These are phyloP conservation scores for Conticribra weissflogii DNA, from an alignment of 108 stramenopile species.

Conservation along the genomic window DNA sequence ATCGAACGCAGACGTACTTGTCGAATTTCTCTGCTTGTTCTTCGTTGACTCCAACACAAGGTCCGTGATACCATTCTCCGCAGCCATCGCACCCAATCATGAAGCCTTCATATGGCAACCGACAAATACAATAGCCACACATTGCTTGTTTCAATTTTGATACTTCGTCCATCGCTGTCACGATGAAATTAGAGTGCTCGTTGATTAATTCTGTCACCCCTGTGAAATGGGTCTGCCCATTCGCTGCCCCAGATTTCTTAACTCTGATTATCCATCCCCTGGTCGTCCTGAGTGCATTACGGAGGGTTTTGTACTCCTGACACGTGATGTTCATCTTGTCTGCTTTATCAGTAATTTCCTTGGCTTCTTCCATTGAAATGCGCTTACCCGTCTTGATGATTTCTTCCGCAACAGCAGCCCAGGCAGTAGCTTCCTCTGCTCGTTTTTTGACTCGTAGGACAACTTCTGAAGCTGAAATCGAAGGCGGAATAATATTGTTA, in stretches of 20 bases:
- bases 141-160: conserved; percentile 62
- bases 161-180: conserved; percentile 74
- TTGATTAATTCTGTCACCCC: conserved; percentile 60
- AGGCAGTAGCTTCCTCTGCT: conserved; percentile 46
- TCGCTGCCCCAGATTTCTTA: conserved; percentile 51
- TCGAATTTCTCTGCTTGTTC: conserved; percentile 75
- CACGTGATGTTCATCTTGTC: conserved; percentile 64
- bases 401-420: conserved; percentile 41
- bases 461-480: conserved; percentile 52
- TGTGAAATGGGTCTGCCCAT: conserved; percentile 39
- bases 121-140: conserved; percentile 87
- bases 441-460: conserved; percentile 59
- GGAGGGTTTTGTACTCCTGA: conserved; percentile 58
- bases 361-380: conserved; percentile 61
- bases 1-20: conserved; percentile 83
- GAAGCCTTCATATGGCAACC: conserved; percentile 93
- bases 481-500: background rate
- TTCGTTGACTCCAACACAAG: conserved; percentile 83
- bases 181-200: conserved; percentile 67
- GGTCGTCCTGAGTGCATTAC: conserved; percentile 51
- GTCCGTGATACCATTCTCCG: conserved; percentile 95
- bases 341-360: conserved; percentile 54
- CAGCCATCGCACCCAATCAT: conserved; percentile 95
- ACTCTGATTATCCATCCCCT: conserved; percentile 65
- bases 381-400: conserved; percentile 52